phyloP scores from a whole-genome alignment of 192 early-diverging fungal species.

The Pilobolus umbonatus region DNA sequence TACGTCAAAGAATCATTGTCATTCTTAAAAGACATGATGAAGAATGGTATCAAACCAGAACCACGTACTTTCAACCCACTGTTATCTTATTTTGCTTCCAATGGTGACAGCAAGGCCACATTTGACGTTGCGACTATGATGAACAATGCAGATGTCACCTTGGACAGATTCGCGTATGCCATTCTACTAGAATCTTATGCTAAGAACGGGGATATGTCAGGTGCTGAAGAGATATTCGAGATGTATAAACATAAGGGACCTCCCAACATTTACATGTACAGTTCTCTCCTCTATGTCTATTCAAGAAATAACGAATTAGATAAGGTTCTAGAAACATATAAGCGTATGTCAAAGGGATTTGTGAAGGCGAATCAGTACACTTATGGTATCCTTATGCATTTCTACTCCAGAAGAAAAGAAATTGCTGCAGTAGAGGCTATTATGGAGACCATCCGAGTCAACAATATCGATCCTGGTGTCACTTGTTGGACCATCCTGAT shows the following conservation, averaged over 20 bases:
- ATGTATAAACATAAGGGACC: slow-evolving; percentile 56
- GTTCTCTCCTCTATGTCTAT: slow-evolving; percentile 75
- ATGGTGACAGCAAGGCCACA: slow-evolving; percentile 33
- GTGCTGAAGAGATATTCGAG: slow-evolving; percentile 76
- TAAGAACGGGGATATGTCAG: slow-evolving; percentile 56
- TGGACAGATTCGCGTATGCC: slow-evolving; percentile 48
- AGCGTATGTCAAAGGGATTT: slow-evolving; percentile 35
- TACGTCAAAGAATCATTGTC: slow-evolving; percentile 36
- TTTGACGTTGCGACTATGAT: slow-evolving; percentile 13
- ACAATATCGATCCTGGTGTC: slow-evolving; percentile 32
- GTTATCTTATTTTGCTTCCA: slow-evolving; percentile 39
- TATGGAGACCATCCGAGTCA: slow-evolving; percentile 39
- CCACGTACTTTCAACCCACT: slow-evolving; percentile 39
- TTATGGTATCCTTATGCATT: slow-evolving; percentile 41
- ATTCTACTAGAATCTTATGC: slow-evolving; percentile 77
- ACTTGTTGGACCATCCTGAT: slow-evolving; percentile 48
- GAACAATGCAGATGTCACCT: slow-evolving; percentile 1
- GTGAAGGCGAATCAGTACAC: slow-evolving; percentile 41
- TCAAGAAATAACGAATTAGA: slow-evolving; percentile 43
- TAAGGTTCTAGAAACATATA: slow-evolving; percentile 38
- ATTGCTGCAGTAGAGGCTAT: slow-evolving; percentile 33
- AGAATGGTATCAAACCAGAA: slow-evolving; percentile 22
- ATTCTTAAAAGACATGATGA: slow-evolving; percentile 37
- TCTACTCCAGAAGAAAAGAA: slow-evolving; percentile 35
- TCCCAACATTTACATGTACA: slow-evolving; percentile 75